These are phyloP conservation scores for Ustanciosporium gigantosporum DNA, from an alignment of 1,284 basidiomycete species.

Conservation along the genomic window DNA sequence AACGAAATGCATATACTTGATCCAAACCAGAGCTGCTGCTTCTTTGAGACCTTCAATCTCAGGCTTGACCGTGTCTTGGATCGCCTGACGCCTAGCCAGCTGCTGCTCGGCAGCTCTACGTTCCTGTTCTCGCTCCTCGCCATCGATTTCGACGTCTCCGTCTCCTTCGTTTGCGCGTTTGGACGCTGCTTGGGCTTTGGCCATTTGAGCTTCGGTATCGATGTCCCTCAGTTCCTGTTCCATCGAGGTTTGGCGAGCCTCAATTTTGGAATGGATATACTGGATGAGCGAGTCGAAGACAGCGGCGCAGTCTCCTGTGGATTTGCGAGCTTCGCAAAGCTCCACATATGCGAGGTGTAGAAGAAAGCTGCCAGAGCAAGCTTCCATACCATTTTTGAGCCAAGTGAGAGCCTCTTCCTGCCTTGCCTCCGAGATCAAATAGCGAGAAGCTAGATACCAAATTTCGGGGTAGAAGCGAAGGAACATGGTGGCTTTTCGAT, in stretches of 20 bases:
- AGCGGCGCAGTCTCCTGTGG: conserved; percentile 57
- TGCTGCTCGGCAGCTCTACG: conserved; percentile 64
- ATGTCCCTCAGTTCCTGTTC: conserved; percentile 64
- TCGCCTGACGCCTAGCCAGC: conserved; percentile 59
- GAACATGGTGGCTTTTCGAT: conserved; percentile 81
- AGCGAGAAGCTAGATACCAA: conserved; percentile 90
- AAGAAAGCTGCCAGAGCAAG: conserved; percentile 84
- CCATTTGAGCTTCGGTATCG: conserved; percentile 52
- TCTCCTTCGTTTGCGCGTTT: conserved; percentile 58
- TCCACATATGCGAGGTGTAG: conserved; percentile 89
- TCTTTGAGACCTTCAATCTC: conserved; percentile 65
- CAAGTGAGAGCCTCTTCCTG: conserved; percentile 80
- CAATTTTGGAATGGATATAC: conserved; percentile 73
- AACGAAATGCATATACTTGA: conserved; percentile 90
- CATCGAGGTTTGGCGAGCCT: conserved; percentile 69
- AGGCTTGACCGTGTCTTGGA: conserved; percentile 56
- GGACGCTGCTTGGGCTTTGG: conserved; percentile 35
- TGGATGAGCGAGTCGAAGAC: conserved; percentile 71
- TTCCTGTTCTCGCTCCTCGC: conserved; percentile 66
- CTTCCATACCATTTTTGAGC: conserved; percentile 81
- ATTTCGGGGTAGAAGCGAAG: conserved; percentile 95
- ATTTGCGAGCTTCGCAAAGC: conserved; percentile 70
- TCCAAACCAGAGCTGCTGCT: conserved; percentile 67
- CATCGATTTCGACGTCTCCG: conserved; percentile 62
- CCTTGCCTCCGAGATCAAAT: conserved; percentile 75